Percentiles rank a stretch among this genome's conserved stretches.
These are phyloP conservation scores for Vitis labrusca DNA, from an alignment of 164 flowering plant species.

Conservation along the genomic window DNA sequence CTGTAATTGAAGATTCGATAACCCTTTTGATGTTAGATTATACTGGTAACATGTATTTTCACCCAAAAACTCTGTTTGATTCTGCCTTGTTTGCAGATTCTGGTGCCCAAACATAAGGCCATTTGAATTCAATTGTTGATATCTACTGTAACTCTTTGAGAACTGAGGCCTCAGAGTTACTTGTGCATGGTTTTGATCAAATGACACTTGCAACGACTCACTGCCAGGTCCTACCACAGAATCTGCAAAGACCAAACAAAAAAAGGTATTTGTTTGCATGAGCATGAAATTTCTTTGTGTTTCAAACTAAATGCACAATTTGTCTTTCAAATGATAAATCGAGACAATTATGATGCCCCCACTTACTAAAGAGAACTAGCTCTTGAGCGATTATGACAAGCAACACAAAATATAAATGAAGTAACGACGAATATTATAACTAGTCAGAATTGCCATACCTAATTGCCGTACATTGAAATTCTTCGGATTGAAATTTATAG, in stretches of 20 bases:
- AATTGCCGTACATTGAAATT: neutral
- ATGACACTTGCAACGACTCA: slow-evolving; percentile 2
- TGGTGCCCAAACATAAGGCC: slow-evolving; percentile 13
- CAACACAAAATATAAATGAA: neutral
- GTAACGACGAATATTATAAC: neutral
- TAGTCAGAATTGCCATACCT: slow-evolving; percentile 6
- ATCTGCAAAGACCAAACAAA: slow-evolving; percentile 9
- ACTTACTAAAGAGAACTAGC: neutral
- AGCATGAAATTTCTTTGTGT: neutral
- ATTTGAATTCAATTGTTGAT: slow-evolving; percentile 2
- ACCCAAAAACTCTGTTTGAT: slow-evolving; percentile 2
- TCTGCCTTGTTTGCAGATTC: slow-evolving; percentile 4
- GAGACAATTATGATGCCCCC: neutral
- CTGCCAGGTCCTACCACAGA: slow-evolving; percentile 5
- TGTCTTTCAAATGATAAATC: neutral
- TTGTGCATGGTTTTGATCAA: neutral
- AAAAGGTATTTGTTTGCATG: neutral
- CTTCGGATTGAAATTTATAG: slow-evolving; percentile 4
- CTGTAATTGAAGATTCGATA: slow-evolving; percentile 9
- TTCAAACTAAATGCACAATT: slow-evolving; percentile 2
- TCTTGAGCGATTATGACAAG: neutral
- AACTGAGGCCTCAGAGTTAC: slow-evolving; percentile 4
- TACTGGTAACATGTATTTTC: slow-evolving; percentile 6
- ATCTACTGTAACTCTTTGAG: neutral
- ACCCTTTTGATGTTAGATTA: slow-evolving; percentile 1